Evolutionary conservation across 768 basidiomycete species (phyloP), one percentile per base, ranked within the genome.

Genomic region (Psilocybe azurescens): DNA sequence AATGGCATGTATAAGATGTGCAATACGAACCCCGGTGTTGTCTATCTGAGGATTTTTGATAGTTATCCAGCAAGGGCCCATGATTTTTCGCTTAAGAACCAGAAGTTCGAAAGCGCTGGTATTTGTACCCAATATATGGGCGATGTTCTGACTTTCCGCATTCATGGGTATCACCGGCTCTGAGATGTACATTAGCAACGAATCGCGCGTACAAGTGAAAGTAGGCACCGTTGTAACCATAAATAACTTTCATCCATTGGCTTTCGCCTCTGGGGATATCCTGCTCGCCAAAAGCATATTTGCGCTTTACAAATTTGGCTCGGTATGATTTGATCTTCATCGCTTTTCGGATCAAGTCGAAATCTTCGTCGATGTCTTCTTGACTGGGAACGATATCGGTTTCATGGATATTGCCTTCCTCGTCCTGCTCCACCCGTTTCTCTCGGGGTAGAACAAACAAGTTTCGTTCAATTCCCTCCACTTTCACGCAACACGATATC

Each of bases 41-140:
- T 91, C 92, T 16, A 96, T 77, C 24, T 82, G 76, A 1, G 91
- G 89, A 50, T 89, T 84, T 75, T 90, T 90, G 64, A 99, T 84
- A 59, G 89, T 83, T 49, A 99, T 79, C 97, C 97, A 99, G 72
- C 97, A 99, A 0, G 97, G 96, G 0, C 97, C 97, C 95, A 98
- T 98, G 60, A 99, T 97, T 77, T 96, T 97, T 33, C 95, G 88
- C 75, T 99, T 99, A 50, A 99, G 68, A 2, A 95, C 96, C 18
- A 99, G 85, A 9, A 94, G 79, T 73, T 99, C 97, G 67, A 99
- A 99, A 0, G 97, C 91, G 56, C 80, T 93, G 5, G 95, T 97
- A 66, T 88, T 95, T 2, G 96, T 91, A 11, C 97, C 97, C 67
- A 99, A 91, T 10, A 99, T 89, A 59, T 86, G 87, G 36, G 87